Percentiles rank a stretch among this genome's conserved stretches.
These are phyloP conservation scores for Dimargaris cristalligena DNA, from an alignment of 192 early-diverging fungal species.

Conservation along the genomic window DNA sequence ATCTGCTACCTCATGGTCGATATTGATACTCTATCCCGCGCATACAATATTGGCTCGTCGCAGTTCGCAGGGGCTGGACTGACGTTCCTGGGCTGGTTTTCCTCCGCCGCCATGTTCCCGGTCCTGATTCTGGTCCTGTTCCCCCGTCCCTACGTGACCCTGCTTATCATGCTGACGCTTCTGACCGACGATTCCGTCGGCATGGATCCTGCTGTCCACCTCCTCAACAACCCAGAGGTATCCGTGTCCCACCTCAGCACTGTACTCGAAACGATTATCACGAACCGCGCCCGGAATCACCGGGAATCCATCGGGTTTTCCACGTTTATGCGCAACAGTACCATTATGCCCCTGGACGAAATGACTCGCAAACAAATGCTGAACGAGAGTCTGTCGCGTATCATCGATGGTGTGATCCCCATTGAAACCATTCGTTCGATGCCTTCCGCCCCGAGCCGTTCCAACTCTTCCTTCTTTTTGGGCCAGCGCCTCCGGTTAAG, in stretches of 20 bases:
- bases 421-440: not conserved
- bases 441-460: not conserved
- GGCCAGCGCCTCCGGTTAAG: not conserved
- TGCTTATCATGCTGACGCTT: conserved; percentile 8
- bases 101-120: not conserved
- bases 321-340: not conserved
- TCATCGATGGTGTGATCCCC: not conserved
- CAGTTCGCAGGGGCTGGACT: not conserved
- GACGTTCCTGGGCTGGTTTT: not conserved
- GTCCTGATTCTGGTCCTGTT: not conserved
- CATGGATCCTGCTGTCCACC: conserved; percentile 8
- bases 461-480: not conserved
- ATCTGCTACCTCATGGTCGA: not conserved
- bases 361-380: conserved; percentile 9
- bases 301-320: not conserved
- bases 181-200: conserved; percentile 11
- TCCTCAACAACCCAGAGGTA: not conserved
- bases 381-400: conserved; percentile 4
- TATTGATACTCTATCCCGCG: not conserved
- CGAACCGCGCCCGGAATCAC: not conserved
- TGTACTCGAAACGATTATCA: not conserved
- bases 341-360: conserved; percentile 8
- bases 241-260: conserved; percentile 1
- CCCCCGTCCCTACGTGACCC: conserved; percentile 5
- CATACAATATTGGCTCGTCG: not conserved